These are phyloP conservation scores for Circinella minor DNA, from an alignment of 371 early-diverging fungal genomes.

Conservation along the genomic window DNA sequence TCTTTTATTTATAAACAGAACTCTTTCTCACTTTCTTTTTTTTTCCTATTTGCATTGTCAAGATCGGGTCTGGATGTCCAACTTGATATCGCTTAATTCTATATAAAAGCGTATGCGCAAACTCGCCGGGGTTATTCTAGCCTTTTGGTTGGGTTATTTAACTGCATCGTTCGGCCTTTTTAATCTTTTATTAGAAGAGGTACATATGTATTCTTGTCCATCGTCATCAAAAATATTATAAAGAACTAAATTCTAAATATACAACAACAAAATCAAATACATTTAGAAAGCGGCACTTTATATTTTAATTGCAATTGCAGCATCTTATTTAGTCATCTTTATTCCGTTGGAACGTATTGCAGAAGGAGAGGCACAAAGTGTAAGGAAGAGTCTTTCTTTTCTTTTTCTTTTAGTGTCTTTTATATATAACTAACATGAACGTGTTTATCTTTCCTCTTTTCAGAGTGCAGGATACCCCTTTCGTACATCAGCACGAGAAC, in stretches of 20 bases:
- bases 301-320: conserved; percentile 11
- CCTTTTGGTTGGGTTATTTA: conserved; percentile 31
- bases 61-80: conserved; percentile 12
- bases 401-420: background rate
- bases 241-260: background rate
- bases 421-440: background rate
- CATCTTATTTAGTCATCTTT: conserved; percentile 22
- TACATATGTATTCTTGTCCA: background rate
- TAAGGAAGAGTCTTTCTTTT: conserved; percentile 3
- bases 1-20: no score
- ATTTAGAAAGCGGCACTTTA: conserved; percentile 20
- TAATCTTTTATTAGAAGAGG: conserved; percentile 19
- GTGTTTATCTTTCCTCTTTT: background rate
- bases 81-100: background rate
- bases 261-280: background rate
- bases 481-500: conserved; percentile 31
- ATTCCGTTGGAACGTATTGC: conserved; percentile 29
- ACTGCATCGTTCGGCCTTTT: conserved; percentile 27
- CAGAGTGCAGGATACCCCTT: conserved; percentile 26
- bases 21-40: background rate
- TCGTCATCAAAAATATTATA: background rate
- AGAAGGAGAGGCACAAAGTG: conserved; percentile 21
- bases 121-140: conserved; percentile 25
- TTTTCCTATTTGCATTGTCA: background rate
- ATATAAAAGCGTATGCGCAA: conserved; percentile 22